Percentiles rank a stretch among this genome's conserved stretches.
These are phyloP conservation scores for Pulveroboletus sp. DNA, from an alignment of 768 basidiomycete genomes.

Conservation along the genomic window DNA sequence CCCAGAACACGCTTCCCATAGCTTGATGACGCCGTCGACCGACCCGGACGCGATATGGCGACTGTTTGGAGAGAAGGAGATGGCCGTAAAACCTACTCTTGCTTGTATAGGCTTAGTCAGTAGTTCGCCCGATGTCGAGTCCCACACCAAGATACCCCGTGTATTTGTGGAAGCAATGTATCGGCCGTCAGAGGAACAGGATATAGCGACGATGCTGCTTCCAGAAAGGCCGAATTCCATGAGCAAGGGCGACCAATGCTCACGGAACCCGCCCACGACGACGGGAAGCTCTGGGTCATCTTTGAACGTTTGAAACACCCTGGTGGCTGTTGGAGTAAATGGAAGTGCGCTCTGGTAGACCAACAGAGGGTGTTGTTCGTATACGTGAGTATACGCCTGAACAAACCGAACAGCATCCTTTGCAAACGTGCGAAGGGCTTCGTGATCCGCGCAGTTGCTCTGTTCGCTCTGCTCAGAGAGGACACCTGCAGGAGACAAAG, in stretches of 20 bases:
- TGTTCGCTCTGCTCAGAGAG: conserved; percentile 2
- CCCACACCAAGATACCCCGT: conserved; percentile 21
- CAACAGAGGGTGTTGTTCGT: conserved; percentile 32
- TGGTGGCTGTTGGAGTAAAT: conserved; percentile 26
- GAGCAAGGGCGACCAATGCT: conserved; percentile 31
- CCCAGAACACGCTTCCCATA: conserved; percentile 28
- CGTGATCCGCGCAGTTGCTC: conserved; percentile 12
- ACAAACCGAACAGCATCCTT: conserved; percentile 31
- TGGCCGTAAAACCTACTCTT: conserved; percentile 10
- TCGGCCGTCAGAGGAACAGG: conserved; percentile 27
- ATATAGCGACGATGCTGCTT: conserved; percentile 13
- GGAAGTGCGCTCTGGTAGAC: conserved; percentile 32
- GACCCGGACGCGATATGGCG: conserved; percentile 25
- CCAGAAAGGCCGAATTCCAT: conserved; percentile 24
- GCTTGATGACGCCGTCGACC: conserved; percentile 14
- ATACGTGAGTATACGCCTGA: conserved; percentile 28
- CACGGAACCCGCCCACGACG: conserved; percentile 28
- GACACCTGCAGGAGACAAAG: neutral
- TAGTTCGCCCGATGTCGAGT: conserved; percentile 28
- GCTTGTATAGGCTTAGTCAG: conserved; percentile 17
- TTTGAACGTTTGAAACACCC: conserved; percentile 27
- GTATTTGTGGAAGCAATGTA: conserved; percentile 27
- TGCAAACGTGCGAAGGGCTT: conserved; percentile 17
- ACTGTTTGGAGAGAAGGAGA: conserved; percentile 30
- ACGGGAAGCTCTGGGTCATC: conserved; percentile 20